These are phyloP conservation scores for Lasiosphaeria miniovina DNA, from an alignment of 495 filamentous ascomycete genomes.

Conservation along the genomic window DNA sequence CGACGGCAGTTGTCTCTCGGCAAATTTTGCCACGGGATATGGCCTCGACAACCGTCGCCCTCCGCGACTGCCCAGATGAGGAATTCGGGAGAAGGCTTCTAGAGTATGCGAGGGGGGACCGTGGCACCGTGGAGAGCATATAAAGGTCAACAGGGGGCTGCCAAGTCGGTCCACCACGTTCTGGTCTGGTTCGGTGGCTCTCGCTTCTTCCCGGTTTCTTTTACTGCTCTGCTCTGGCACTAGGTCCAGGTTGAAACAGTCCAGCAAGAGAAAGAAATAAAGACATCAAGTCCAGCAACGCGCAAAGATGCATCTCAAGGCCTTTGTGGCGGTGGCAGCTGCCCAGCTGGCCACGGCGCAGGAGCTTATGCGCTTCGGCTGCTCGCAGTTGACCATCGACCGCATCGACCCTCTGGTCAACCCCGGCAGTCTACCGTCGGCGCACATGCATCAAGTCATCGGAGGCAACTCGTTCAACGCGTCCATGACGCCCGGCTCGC, in stretches of 20 bases:
- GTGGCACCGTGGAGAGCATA: conserved; percentile 4
- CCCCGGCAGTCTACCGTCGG: conserved; percentile 36
- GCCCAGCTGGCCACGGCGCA: conserved; percentile 26
- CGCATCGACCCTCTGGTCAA: conserved; percentile 45
- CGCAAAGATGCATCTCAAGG: conserved; percentile 19
- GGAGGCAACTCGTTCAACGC: conserved; percentile 51
- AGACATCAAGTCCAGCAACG: background rate
- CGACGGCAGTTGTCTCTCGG: conserved; percentile 9
- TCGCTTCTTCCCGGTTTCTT: conserved; percentile 14
- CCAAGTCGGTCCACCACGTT: conserved; percentile 3
- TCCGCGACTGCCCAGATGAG: conserved; percentile 1
- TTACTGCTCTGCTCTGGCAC: background rate
- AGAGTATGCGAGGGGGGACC: background rate
- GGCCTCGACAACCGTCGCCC: background rate
- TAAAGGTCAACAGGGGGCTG: conserved; percentile 7
- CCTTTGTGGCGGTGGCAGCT: conserved; percentile 14
- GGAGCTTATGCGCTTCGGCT: conserved; percentile 48
- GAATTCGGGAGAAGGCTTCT: background rate
- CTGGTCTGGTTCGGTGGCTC: conserved; percentile 6
- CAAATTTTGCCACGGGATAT: conserved; percentile 3
- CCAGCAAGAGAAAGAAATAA: background rate
- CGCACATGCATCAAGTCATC: conserved; percentile 48
- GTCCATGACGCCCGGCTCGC: conserved; percentile 39
- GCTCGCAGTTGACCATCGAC: conserved; percentile 44
- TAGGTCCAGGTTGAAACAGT: background rate